These are phyloP conservation scores for Paramecium sonneborni DNA, from an alignment of 73 alveolate species.

Conservation along the genomic window DNA sequence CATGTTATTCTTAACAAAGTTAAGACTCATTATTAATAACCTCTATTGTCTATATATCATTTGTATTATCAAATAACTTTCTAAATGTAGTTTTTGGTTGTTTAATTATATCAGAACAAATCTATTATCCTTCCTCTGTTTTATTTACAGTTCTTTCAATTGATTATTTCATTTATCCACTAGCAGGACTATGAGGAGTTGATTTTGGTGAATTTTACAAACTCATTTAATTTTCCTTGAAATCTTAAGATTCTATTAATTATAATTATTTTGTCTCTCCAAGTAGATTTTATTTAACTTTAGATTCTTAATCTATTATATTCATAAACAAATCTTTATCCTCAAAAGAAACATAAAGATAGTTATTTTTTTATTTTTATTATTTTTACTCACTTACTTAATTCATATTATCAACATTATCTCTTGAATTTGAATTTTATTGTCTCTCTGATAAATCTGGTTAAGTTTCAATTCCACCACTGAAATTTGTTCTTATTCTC, in stretches of 20 bases:
- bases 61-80: not conserved
- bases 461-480: not conserved
- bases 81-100: not conserved
- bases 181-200: too few species aligned
- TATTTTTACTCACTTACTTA: not conserved
- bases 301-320: not conserved
- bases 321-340: constrained; percentile 54
- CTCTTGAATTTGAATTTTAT: too few species aligned
- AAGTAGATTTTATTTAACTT: not conserved
- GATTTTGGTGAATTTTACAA: not conserved
- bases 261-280: not conserved
- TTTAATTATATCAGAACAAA: not conserved
- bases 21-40: not conserved
- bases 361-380: not conserved
- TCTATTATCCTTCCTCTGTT: not conserved
- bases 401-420: too few species aligned
- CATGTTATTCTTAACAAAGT: not conserved
- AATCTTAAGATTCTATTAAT: not conserved
- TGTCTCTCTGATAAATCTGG: not conserved
- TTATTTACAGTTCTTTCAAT: constrained; percentile 5
- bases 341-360: constrained; percentile 47
- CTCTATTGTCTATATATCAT: not conserved
- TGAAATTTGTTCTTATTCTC: not conserved
- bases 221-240: not conserved
- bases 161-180: constrained; percentile 11